Base-by-base conservation (phyloP, 2,329 filamentous ascomycete genomes). In the Claviceps sorghi region DNA sequence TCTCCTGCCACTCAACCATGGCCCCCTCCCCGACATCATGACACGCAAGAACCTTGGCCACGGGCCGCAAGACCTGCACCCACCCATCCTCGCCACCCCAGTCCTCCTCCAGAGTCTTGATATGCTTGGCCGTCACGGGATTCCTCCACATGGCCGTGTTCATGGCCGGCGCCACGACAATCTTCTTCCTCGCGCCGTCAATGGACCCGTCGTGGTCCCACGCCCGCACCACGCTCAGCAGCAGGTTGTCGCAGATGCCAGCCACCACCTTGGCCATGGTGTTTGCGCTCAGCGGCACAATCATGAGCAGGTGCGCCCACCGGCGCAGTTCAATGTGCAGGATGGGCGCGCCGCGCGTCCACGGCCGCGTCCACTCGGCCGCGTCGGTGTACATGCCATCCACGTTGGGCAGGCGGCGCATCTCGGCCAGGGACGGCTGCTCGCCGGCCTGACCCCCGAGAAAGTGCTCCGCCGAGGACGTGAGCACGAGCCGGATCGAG, bases 121-220 rank as follows among this genome's bases (percentile, higher is more conserved):
- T 68, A 57, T 95, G 88, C 56, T 78, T 80, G 49, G 69, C 74
- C 1, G 90, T 95, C 46, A 95, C 72, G 2, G 89, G 90, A 64
- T 96, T 88, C 52, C 75, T 73, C 84, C 86, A 95, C 90, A 95
- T 95, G 4, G 83, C 82, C 26, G 81, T 88, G 65, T 96, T 95
- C 88, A 95, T 95, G 32, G 85, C 82, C 1, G 84, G 83, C 2
- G 86, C 86, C 0, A 91, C 84, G 1, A 93, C 61, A 38, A 95
- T 88, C 57, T 83, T 84, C 65, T 75, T 79, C 50, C 63, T 66
- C 6, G 44, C 49, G 17, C 63, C 67, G 55, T 85, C 81, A 7
- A 84, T 69, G 17, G 73, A 63, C 0, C 81, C 80, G n/a, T 74
- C 75, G 0, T 82, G 83, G 67, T 97, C 91, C 93, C 91, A 98